Conservation (phyloP, 148 eudicot genomes). For the Rhododendron vialii region DNA sequence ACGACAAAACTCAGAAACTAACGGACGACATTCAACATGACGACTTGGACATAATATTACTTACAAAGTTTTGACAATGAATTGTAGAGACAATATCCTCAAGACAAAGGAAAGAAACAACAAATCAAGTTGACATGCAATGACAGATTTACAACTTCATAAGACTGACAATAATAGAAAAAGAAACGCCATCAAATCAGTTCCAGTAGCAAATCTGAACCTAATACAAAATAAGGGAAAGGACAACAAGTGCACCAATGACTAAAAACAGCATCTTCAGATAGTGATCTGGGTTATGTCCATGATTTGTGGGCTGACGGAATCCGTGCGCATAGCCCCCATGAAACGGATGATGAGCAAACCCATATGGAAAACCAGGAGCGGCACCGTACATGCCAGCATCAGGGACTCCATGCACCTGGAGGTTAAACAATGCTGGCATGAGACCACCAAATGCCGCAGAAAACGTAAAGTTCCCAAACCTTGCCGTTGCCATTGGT, state of each 20-base stretch:
- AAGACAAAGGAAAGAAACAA: not conserved
- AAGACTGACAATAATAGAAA: not conserved
- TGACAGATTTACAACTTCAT: constrained; percentile 1
- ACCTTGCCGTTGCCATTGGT: constrained; percentile 48
- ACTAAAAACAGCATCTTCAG: constrained; percentile 33
- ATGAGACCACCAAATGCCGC: constrained; percentile 53
- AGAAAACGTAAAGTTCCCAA: constrained; percentile 53
- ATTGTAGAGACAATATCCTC: not conserved
- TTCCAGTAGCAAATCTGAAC: constrained; percentile 3
- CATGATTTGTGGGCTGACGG: constrained; percentile 25
- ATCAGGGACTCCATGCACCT: constrained; percentile 58
- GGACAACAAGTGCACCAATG: constrained; percentile 29
- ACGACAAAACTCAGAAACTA: not conserved
- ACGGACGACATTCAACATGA: not conserved
- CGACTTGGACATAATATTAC: not conserved
- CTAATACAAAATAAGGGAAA: constrained; percentile 33
- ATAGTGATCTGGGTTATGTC: constrained; percentile 33
- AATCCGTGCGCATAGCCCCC: constrained; percentile 38
- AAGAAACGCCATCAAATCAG: not conserved
- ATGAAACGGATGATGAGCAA: constrained; percentile 26
- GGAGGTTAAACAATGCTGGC: constrained; percentile 62
- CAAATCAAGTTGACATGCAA: not conserved
- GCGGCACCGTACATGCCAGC: constrained; percentile 42
- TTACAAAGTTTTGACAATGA: not conserved
- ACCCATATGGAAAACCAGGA: constrained; percentile 32